phyloP scores from a whole-genome alignment of 768 basidiomycete genomes.

The Rhodotorula sphaerocarpa region DNA sequence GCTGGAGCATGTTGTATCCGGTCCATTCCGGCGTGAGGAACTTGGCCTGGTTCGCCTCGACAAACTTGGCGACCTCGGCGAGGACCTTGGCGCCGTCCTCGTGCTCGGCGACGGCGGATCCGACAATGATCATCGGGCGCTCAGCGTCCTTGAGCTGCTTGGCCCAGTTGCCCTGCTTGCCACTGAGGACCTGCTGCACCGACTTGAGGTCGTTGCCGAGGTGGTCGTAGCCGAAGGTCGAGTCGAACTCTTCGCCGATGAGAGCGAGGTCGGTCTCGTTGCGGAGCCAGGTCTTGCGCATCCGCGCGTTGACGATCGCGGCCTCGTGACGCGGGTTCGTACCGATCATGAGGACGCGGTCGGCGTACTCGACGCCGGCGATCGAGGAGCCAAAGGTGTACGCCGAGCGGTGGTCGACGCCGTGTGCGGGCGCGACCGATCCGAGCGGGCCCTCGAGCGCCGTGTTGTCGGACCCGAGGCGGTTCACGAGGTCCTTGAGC shows the following conservation, averaged over 20 bases:
- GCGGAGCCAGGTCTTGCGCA: constrained; percentile 89
- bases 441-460: constrained; percentile 67
- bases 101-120: constrained; percentile 76
- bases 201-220: constrained; percentile 69
- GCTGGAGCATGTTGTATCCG: constrained; percentile 83
- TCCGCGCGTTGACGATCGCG: constrained; percentile 90
- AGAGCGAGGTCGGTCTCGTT: constrained; percentile 75
- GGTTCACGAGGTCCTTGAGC: constrained; percentile 85
- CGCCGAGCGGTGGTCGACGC: constrained; percentile 85
- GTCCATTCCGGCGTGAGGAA: constrained; percentile 88
- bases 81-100: constrained; percentile 70
- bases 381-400: constrained; percentile 94
- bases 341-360: constrained; percentile 84
- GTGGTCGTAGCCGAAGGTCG: constrained; percentile 86
- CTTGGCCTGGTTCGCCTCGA: constrained; percentile 63
- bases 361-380: constrained; percentile 79
- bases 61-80: constrained; percentile 67
- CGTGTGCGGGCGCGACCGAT: constrained; percentile 57
- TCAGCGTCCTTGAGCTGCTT: constrained; percentile 81
- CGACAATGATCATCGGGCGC: constrained; percentile 85
- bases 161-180: constrained; percentile 54
- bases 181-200: constrained; percentile 67
- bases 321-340: constrained; percentile 97
- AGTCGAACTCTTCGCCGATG: constrained; percentile 83
- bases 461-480: constrained; percentile 89